Evolutionary conservation across 495 filamentous ascomycete genomes (phyloP).

Genomic region (Immersiella caudata): DNA sequence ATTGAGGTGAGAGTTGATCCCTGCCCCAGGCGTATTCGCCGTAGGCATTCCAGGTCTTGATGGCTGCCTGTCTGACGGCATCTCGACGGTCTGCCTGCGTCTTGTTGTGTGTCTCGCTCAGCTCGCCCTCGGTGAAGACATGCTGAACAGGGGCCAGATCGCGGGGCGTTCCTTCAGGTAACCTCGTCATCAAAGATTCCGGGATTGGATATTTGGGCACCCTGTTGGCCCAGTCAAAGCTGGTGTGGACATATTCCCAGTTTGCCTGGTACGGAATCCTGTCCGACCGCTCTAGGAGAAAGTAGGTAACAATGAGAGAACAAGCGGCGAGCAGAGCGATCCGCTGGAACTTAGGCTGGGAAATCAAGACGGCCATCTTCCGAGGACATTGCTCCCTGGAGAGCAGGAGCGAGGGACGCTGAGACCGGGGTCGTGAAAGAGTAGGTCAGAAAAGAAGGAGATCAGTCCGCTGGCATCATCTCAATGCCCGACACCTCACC

Average conservation of each 20-base stretch:
- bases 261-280: neutral
- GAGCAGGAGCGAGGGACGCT: neutral
- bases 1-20: conserved; percentile 73
- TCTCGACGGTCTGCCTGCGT: conserved; percentile 32
- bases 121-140: conserved; percentile 39
- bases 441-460: neutral
- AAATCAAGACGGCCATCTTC: conserved; percentile 32
- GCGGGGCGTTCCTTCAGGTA: conserved; percentile 40
- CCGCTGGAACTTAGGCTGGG: conserved; percentile 31
- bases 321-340: conserved; percentile 28
- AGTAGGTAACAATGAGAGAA: conserved; percentile 28
- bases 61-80: conserved; percentile 66
- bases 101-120: conserved; percentile 34
- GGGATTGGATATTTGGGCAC: conserved; percentile 38
- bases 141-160: conserved; percentile 46
- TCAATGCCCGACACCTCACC: neutral
- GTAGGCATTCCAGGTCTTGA: conserved; percentile 76
- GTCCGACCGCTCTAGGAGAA: conserved; percentile 16
- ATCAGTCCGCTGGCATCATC: neutral
- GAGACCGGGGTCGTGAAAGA: neutral
- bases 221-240: conserved; percentile 49
- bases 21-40: conserved; percentile 71
- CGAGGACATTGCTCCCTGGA: conserved; percentile 28
- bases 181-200: conserved; percentile 31
- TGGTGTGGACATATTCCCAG: conserved; percentile 31